Base-by-base conservation (phyloP, 306 rosid genomes). In the Rubus parviflorus region DNA sequence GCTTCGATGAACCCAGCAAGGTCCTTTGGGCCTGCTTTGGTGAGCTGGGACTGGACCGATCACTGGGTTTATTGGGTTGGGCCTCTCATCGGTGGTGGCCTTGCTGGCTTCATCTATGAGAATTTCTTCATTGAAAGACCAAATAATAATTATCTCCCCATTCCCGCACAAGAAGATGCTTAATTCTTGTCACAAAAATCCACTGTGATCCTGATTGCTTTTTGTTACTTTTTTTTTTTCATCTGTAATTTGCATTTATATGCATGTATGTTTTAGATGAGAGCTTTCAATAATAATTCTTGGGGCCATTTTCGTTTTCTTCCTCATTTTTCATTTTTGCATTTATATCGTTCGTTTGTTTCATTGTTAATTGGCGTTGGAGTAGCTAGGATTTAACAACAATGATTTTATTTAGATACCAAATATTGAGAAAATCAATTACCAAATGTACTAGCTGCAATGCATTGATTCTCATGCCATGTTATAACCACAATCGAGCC, bases 21-120 rank as follows among this genome's bases (percentile, higher is more conserved):
- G 7, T 89, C 97, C 5, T 94, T 94, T 72, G 98, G 98, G 62
- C 97, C 97, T 11, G 97, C 98, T 53, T 82, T 94, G 87, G 93
- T 89, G 5, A 73, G 85, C 67, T 86, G 97, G 54, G 76, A 86
- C 60, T 94, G 97, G 97, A 92, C 97, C 0, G 89, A 94, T 67
- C 93, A 94, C 20, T 94, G 97, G 98, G 91, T 94, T 57, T 92
- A 94, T 72, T 94, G 98, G 97, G 93, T 90, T 60, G 97, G 98
- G 7, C 98, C 98, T n/a, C 91, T 92, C 12, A 83, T 90, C 51
- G 98, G 97, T 41, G 98, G 97, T 48, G 93, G 87, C 1, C 90
- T 94, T 70, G 98, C 92, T 5, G 97, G 97, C 5, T 90, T 77
- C 78, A 72, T 88, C 48, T 94, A 94, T 23, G 97, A 92, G 54